A percentile compares a stretch with the other conserved stretches of the same genome.
Evolutionary conservation across 2,329 filamentous ascomycete species (phyloP).

Genomic region (Monosporascus sp.): DNA sequence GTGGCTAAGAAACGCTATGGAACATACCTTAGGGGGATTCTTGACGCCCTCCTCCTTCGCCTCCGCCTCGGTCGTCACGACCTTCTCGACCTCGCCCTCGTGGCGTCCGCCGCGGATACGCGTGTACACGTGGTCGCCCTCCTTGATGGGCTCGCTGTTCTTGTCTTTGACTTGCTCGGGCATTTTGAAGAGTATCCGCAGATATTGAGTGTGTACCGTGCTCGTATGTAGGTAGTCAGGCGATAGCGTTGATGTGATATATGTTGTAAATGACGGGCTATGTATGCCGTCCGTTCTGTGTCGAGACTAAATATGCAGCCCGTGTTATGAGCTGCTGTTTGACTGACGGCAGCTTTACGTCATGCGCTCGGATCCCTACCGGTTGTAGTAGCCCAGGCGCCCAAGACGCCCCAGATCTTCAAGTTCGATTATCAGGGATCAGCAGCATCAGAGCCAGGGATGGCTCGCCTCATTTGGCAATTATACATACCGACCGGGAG

Average conservation of each 20-base stretch:
- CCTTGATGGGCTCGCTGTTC: conserved; percentile 30
- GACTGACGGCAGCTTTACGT: too few species aligned
- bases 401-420: too few species aligned
- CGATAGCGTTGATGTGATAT: not conserved
- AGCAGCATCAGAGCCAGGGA: too few species aligned
- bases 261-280: not conserved
- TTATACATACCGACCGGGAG: too few species aligned
- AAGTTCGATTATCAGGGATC: too few species aligned
- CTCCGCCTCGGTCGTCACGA: conserved; percentile 30
- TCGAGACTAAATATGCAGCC: too few species aligned
- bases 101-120: conserved; percentile 33
- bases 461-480: too few species aligned
- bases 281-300: too few species aligned
- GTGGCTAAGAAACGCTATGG: not conserved
- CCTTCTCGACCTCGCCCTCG: conserved; percentile 33
- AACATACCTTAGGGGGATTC: conserved; percentile 34
- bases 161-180: conserved; percentile 26
- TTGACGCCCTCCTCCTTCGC: conserved; percentile 32
- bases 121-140: conserved; percentile 36
- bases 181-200: conserved; percentile 8
- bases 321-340: too few species aligned
- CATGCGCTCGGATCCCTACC: too few species aligned
- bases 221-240: not conserved
- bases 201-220: too few species aligned
- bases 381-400: too few species aligned